Base-by-base conservation (phyloP, 768 basidiomycete genomes). In the Fibroporia radiculosa region DNA sequence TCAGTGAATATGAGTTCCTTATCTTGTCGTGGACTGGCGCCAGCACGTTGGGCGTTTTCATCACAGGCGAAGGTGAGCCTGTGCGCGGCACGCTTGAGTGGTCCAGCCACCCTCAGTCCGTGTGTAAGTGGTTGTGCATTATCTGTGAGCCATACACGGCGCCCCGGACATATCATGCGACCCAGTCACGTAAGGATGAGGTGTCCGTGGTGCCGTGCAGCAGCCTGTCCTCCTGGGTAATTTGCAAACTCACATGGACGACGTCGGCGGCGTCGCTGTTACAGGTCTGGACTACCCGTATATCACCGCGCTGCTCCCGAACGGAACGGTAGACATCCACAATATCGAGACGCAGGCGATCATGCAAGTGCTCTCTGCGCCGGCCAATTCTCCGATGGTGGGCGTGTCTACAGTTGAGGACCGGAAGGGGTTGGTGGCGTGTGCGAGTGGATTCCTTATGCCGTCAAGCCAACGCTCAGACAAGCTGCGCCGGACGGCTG, bases 31-130 rank as follows among this genome's bases (percentile, higher is more conserved):
- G 84, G 77, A 92, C 83, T 1, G 93, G 89, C 12, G 65, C 71
- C 3, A 79, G 75, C 42, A 87, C 88, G 0, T 68, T 97, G 31
- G 93, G 93, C 0, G 66, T 98, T 8, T 98, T 97, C 54, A 72
- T 97, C 51, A 89, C 77, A 12, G 77, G 80, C 0, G 75, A 78
- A 2, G 93, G 91, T 0, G 92, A 95, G 61, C 91, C 93, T 4
- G 82, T 91, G 6, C 74, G 93, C 36, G 92, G 92, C 2, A 93
- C 93, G 1, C 66, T 96, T 34, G 77, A 90, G 58, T 96, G 91
- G 89, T 73, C 79, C 2, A 75, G 69, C 40, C 81, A 93, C 67
- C 89, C 92, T 0, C 66, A 78, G 19, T 74, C 80, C 16, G 66
- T 91, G 28, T 81, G 90, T 93, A 56, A 57, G 85, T 76, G 7